Conservation (phyloP, 495 filamentous ascomycete species). For the Viridothelium virens region DNA sequence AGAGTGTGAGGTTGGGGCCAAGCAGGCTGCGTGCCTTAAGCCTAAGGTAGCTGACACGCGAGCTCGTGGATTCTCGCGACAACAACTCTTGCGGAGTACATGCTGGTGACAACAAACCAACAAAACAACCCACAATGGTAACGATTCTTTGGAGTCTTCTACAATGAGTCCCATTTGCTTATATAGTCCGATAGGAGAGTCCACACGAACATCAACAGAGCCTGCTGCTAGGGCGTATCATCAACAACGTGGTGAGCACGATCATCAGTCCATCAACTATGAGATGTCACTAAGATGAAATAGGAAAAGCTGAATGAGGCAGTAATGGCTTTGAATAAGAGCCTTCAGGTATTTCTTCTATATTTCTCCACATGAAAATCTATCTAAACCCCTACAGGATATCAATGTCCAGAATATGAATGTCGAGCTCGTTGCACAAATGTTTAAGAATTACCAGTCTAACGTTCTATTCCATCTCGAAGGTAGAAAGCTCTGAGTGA, state of each 20-base stretch:
- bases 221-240: conserved; percentile 85
- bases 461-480: conserved; percentile 97
- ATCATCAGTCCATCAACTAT: neutral
- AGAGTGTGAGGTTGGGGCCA: too few relatives aligned
- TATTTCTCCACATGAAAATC: neutral
- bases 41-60: neutral
- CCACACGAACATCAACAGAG: conserved; percentile 97
- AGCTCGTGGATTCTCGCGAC: neutral
- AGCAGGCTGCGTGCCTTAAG: too few relatives aligned
- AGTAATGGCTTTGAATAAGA: conserved; percentile 83
- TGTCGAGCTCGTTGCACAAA: conserved; percentile 92
- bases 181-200: conserved; percentile 57
- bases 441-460: conserved; percentile 99
- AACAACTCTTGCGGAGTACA: too few relatives aligned
- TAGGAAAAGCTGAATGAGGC: conserved; percentile 98
- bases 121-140: neutral
- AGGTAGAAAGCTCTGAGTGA: conserved; percentile 46
- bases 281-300: neutral
- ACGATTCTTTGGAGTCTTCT: neutral
- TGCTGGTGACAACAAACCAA: neutral
- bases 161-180: too few relatives aligned
- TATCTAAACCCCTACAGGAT: conserved; percentile 47
- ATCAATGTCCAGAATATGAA: conserved; percentile 99
- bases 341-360: conserved; percentile 58
- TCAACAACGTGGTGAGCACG: conserved; percentile 81